Evolutionary conservation across 345 rosid species (phyloP).

Genomic region (Lepidium africanum): DNA sequence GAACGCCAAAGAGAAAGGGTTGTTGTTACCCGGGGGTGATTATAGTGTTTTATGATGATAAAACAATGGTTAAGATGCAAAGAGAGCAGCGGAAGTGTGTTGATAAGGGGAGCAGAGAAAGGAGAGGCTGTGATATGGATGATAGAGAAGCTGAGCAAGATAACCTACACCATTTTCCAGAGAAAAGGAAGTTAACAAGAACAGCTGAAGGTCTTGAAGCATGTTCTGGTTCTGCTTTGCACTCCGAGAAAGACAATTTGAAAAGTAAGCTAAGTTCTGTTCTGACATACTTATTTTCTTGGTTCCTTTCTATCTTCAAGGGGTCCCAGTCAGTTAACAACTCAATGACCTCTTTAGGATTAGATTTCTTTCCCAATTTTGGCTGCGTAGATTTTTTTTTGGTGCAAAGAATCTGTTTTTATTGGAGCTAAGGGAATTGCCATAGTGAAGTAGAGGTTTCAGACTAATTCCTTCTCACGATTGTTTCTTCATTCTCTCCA

Average conservation of each 20-base stretch:
- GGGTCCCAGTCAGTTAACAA: not conserved
- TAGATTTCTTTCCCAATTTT: not conserved
- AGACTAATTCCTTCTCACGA: too few species aligned
- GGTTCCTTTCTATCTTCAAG: not conserved
- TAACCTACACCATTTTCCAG: slow-evolving; percentile 46
- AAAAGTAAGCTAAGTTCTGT: slow-evolving; percentile 24
- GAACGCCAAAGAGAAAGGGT: slow-evolving; percentile 64
- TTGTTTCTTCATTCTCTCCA: too few species aligned
- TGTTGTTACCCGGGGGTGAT: slow-evolving; percentile 47
- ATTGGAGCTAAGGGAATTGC: too few species aligned
- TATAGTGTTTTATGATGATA: slow-evolving; percentile 66
- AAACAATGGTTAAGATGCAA: slow-evolving; percentile 46
- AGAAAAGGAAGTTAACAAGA: slow-evolving; percentile 50
- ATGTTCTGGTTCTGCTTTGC: slow-evolving; percentile 45
- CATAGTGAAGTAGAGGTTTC: too few species aligned
- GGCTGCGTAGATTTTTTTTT: not conserved
- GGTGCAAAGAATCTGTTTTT: not conserved
- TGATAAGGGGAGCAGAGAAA: slow-evolving; percentile 67
- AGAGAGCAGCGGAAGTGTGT: slow-evolving; percentile 63
- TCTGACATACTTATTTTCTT: not conserved
- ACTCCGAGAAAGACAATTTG: slow-evolving; percentile 32
- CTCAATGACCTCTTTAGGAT: not conserved
- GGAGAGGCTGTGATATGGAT: slow-evolving; percentile 57
- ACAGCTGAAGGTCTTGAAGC: slow-evolving; percentile 62
- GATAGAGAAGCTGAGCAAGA: slow-evolving; percentile 69